phyloP scores from a whole-genome alignment of 1,139 yeast species.

The Lodderomyces metapsilosis region DNA sequence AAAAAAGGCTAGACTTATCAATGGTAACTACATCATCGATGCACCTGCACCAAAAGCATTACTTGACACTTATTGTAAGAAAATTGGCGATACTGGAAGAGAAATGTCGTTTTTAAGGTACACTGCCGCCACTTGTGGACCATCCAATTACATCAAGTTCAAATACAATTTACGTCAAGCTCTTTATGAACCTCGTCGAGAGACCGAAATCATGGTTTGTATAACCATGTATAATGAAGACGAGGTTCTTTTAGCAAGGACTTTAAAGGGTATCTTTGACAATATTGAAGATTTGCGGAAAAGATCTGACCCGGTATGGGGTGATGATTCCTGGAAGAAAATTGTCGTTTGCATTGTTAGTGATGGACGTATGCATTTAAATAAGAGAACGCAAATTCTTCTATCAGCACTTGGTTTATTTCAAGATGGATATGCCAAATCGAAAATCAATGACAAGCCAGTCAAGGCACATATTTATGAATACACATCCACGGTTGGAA shows the following conservation, averaged over 20 bases:
- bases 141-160: conserved; percentile 55
- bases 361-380: conserved; percentile 72
- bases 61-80: conserved; percentile 51
- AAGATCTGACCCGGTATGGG: conserved; percentile 67
- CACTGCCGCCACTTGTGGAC: conserved; percentile 81
- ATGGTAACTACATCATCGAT: conserved; percentile 75
- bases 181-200: conserved; percentile 63
- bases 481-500: conserved; percentile 76
- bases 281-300: conserved; percentile 63
- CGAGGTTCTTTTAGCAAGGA: conserved; percentile 67
- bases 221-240: conserved; percentile 82
- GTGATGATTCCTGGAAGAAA: conserved; percentile 77
- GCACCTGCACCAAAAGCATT: conserved; percentile 71
- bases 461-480: conserved; percentile 78
- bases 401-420: conserved; percentile 73
- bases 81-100: conserved; percentile 35
- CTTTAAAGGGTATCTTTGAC: conserved; percentile 74
- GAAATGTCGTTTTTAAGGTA: conserved; percentile 79
- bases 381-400: conserved; percentile 62
- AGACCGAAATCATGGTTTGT: conserved; percentile 71
- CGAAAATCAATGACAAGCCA: conserved; percentile 64
- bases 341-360: conserved; percentile 72
- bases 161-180: conserved; percentile 67
- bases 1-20: conserved; percentile 54
- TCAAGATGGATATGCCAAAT: conserved; percentile 82